These are phyloP conservation scores for Pythium scleroteichum DNA, from an alignment of 352 stramenopile genomes.

Conservation along the genomic window DNA sequence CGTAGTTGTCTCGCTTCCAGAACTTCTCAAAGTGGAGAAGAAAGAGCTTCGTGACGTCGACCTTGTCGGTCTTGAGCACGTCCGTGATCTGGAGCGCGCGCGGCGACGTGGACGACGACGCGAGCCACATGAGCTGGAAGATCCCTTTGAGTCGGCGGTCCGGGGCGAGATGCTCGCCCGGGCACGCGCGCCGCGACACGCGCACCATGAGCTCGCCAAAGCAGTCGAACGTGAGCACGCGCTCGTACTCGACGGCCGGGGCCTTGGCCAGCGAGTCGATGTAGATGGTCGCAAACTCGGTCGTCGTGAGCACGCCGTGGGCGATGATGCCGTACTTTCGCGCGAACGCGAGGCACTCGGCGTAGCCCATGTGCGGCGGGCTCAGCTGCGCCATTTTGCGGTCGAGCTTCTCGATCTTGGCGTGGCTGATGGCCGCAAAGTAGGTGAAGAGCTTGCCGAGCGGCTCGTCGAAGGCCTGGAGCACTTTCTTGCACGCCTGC, in stretches of 20 bases:
- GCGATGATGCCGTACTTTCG: constrained; percentile 79
- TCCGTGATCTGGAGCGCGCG: constrained; percentile 64
- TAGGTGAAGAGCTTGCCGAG: constrained; percentile 65
- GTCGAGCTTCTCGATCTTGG: constrained; percentile 70
- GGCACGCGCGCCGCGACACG: constrained; percentile 48
- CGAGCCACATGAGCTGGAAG: constrained; percentile 85
- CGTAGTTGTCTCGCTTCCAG: constrained; percentile 75
- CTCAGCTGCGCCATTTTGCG: constrained; percentile 47
- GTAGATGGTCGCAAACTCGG: constrained; percentile 73
- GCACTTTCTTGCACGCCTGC: constrained; percentile 67
- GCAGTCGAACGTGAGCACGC: constrained; percentile 56
- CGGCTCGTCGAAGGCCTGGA: constrained; percentile 62
- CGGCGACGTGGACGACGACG: constrained; percentile 51
- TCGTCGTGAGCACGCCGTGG: constrained; percentile 72
- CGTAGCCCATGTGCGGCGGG: constrained; percentile 64
- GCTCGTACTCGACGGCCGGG: constrained; percentile 52
- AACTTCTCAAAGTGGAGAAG: constrained; percentile 78
- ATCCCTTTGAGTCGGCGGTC: constrained; percentile 72
- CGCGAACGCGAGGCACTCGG: constrained; percentile 63
- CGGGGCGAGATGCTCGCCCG: constrained; percentile 32
- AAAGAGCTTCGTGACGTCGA: constrained; percentile 65
- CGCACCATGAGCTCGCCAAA: constrained; percentile 75
- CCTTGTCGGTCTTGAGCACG: constrained; percentile 69
- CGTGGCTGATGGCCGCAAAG: constrained; percentile 49
- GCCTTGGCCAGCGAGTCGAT: constrained; percentile 71